Base-by-base conservation (phyloP, 2,329 filamentous ascomycete genomes). In the Hymenoscyphus fraxineus region DNA sequence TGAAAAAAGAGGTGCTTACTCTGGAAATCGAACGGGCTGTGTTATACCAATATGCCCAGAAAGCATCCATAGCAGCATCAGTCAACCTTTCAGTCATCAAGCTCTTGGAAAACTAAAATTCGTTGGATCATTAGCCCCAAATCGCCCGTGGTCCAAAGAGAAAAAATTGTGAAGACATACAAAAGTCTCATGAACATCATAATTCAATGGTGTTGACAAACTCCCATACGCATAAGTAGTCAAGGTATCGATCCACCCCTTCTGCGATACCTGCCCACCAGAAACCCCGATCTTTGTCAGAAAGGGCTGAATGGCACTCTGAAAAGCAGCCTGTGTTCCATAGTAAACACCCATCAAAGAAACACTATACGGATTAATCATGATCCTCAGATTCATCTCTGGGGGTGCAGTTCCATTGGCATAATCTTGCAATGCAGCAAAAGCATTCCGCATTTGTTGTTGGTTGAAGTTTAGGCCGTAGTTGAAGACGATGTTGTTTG, bases 171-270 rank as follows among this genome's bases (percentile, higher is more conserved):
- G 38, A 7, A 59, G 12, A 64, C 67, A 63, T 57, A 68, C 67
- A 40, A 69, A 69, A 12, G 67, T 69, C 41, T 69, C 67, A 60
- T 67, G 65, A 61, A 67, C 32, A 64, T 67, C 64, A 62, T 67
- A 67, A 38, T 69, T 63, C 19, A 69, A 47, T 0, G 60, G 58
- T 6, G 64, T 65, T 41, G 54, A 59, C 38, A 69, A 41, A 44
- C 47, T 63, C 54, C 51, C 58, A 58, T 69, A 67, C 4, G 67
- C 67, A 64, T 64, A 67, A 32, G 57, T 64, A 22, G 15, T 67
- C 64, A 69, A 44, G 3, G 62, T 55, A 38, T 63, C 64, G 41
- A 69, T 64, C 60, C 64, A 69, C 16, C 63, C 67, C 59, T 57
- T 66, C 57, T 32, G 47, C 27, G 10, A 51, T 31, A 41, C 39